Conservation (phyloP, 2,329 filamentous ascomycete species). For the Aspergillus glaucus region DNA sequence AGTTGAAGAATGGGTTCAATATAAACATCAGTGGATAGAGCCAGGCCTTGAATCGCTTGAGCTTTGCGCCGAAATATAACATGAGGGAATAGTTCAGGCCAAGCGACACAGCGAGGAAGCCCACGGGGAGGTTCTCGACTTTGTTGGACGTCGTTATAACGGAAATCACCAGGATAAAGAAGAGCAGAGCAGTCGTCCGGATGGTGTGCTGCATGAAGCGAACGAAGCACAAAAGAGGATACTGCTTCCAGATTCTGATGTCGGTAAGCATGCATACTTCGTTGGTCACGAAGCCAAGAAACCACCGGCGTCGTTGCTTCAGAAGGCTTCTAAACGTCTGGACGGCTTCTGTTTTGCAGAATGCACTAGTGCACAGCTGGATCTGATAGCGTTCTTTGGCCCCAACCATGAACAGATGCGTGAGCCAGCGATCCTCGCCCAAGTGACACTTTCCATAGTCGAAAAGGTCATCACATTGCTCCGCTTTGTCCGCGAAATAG, state of each 20-base stretch:
- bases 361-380: slow-evolving; percentile 93
- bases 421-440: slow-evolving; percentile 94
- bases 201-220: slow-evolving; percentile 96
- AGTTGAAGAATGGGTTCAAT: slow-evolving; percentile 94
- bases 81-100: slow-evolving; percentile 93
- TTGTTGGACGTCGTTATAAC: slow-evolving; percentile 77
- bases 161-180: slow-evolving; percentile 88
- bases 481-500: slow-evolving; percentile 95
- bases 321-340: slow-evolving; percentile 78
- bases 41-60: slow-evolving; percentile 88
- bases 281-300: slow-evolving; percentile 94
- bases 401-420: slow-evolving; percentile 97
- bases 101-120: slow-evolving; percentile 87
- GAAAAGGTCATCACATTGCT: slow-evolving; percentile 91
- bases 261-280: slow-evolving; percentile 98
- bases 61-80: slow-evolving; percentile 86
- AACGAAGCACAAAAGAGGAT: slow-evolving; percentile 77
- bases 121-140: slow-evolving; percentile 73
- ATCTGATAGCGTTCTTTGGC: slow-evolving; percentile 91
- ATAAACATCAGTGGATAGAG: slow-evolving; percentile 94
- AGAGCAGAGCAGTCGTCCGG: slow-evolving; percentile 83
- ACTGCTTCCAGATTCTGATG: slow-evolving; percentile 81
- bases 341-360: slow-evolving; percentile 97
- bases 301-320: slow-evolving; percentile 95
- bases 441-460: slow-evolving; percentile 94